Evolutionary conservation across 1,139 yeast species (phyloP).

Genomic region (Pichia sp.): DNA sequence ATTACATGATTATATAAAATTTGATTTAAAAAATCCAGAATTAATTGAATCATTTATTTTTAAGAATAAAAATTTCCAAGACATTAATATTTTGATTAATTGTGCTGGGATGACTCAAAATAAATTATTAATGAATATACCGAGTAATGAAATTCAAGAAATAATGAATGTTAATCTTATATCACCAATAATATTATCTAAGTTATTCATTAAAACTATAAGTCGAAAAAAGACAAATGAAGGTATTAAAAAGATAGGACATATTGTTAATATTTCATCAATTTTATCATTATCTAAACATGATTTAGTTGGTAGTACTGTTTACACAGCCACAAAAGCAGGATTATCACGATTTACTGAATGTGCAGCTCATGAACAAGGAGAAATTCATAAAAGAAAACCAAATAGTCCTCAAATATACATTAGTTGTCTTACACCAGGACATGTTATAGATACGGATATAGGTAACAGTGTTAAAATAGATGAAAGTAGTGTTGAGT

Average conservation of each 20-base stretch:
- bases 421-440: constrained; percentile 68
- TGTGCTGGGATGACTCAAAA: constrained; percentile 79
- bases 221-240: background rate
- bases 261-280: constrained; percentile 66
- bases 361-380: constrained; percentile 58
- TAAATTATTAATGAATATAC: constrained; percentile 44
- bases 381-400: constrained; percentile 28
- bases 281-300: constrained; percentile 42
- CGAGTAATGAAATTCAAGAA: constrained; percentile 37
- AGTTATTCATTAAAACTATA: constrained; percentile 35
- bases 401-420: constrained; percentile 31
- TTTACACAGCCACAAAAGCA: constrained; percentile 77
- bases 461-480: constrained; percentile 46
- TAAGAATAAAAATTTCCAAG: constrained; percentile 4
- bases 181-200: constrained; percentile 59
- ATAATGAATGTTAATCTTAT: constrained; percentile 58
- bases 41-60: constrained; percentile 21
- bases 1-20: constrained; percentile 43
- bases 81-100: constrained; percentile 52
- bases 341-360: constrained; percentile 66
- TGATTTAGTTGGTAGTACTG: constrained; percentile 56
- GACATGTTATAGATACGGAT: constrained; percentile 64
- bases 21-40: constrained; percentile 42
- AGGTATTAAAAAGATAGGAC: background rate
- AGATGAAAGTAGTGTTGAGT: background rate